Evolutionary conservation across 2,329 filamentous ascomycete species (phyloP), one percentile per base, ranked within the genome.

Genomic region (Ramichloridium luteum): DNA sequence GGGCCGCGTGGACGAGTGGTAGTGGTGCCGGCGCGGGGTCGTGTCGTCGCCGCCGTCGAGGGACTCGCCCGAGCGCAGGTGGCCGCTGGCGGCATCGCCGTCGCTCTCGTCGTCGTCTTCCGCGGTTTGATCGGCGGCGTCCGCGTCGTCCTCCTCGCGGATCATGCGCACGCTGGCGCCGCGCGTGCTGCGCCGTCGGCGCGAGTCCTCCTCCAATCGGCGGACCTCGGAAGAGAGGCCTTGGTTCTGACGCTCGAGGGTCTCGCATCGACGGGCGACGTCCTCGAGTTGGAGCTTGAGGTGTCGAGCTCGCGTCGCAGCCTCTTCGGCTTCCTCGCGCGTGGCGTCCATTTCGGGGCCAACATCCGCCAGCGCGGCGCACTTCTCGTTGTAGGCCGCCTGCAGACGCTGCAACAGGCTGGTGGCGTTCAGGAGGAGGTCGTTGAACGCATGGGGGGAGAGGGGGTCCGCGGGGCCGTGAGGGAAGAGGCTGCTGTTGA

Each of bases 261-360:
- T 65, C 11, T 60, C 53, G 2, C 67, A 64, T 37, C 65, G 63
- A 18, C 61, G 61, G 4, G 70, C 68, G 62, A 76, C 69, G 22
- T 68, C 68, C 47, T 74, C 67, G 13, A 77, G 57, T 50, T 77
- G 73, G 40, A 67, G 59, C 53, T 74, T 75, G 32, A 76, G 54
- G 43, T 74, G 67, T 22, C 63, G 58, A 10, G 68, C 62, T 5
- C 71, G 61, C 23, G 68, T 72, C 18, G 72, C 62, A 10, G 70
- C 64, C 43, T 75, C 72, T 38, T 74, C 70, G 1, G 72, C 59
- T 48, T 77, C 73, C 40, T 76, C 72, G n/a, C 62, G 59, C 42
- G 71, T 67, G 8, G 67, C 66, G 31, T 64, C 66, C 37, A 71
- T 66, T 43, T 74, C 70, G 3, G 65, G 66, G 20, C 64, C 54